Base-by-base conservation (phyloP, 345 rosid genomes). In the Heritiera littoralis region DNA sequence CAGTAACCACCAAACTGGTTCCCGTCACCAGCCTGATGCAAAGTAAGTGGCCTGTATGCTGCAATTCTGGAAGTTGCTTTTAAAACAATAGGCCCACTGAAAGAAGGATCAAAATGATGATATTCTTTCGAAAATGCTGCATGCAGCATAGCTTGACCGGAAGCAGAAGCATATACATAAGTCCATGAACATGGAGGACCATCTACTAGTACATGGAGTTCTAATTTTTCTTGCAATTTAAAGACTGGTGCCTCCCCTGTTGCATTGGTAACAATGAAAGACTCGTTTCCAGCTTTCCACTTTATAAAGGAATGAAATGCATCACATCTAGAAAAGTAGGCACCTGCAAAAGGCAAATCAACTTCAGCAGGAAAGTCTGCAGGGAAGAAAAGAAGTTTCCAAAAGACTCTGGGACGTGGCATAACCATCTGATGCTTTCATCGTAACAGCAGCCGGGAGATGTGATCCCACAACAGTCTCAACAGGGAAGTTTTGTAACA, bases 1-100 rank as follows among this genome's bases (percentile, higher is more conserved):
- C 94, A 89, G 81, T 93, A 93, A 38, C 98, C 98, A 75, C 98
- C 98, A 89, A 87, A 92, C 52, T 76, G 91, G 82, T 85, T 93
- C 55, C 98, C 98, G 73, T 95, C 93, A 75, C 91, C 87, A 9
- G 81, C 87, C 86, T 90, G 98, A 79, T 78, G 86, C 80, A 93
- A 77, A 78, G 80, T 77, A 59, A 95, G 94, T 41, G 95, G 98
- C 77, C 78, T 87, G 87, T 93, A 91, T 35, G 97, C 91, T 61
- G 97, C 98, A 74, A 95, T 88, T 60, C 82, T 86, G 72, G 84
- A 87, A 83, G 97, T 86, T 70, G 98, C 92, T 87, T 90, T 90
- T 80, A 93, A 82, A 79, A 87, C 82, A 74, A 84, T 70, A 59
- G 88, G 88, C 69, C 90, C 92, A 54, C 84, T 88, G 58, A 82